Evolutionary conservation across 305 asterid genomes (phyloP).

Genomic region (Galium porrigens): DNA sequence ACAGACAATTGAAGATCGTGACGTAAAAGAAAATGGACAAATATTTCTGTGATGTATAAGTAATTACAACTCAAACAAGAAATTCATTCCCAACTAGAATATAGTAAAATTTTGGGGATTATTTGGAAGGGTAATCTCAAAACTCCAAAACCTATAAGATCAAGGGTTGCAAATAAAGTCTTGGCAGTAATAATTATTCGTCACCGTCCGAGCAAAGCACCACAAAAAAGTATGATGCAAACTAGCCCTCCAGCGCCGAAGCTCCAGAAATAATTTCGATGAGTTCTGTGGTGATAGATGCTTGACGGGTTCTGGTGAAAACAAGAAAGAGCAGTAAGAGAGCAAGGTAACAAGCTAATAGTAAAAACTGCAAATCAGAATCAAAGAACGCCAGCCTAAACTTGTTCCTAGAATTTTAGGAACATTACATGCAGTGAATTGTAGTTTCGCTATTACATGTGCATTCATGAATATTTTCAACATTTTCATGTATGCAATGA

Average conservation of each 20-base stretch:
- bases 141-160: conserved; percentile 9
- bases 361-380: neutral
- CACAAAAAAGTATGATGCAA: conserved; percentile 10
- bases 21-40: too few species aligned
- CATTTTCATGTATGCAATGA: too few species aligned
- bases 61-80: neutral
- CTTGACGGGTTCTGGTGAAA: conserved; percentile 82
- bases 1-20: too few species aligned
- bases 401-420: neutral
- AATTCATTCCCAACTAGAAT: conserved; percentile 9
- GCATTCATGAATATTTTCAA: too few species aligned
- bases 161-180: conserved; percentile 14
- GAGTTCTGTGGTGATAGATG: conserved; percentile 87
- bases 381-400: neutral
- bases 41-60: too few species aligned
- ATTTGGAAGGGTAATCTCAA: conserved; percentile 12
- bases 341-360: neutral
- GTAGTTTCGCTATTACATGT: neutral
- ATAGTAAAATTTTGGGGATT: conserved; percentile 15
- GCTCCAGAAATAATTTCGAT: conserved; percentile 97
- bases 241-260: conserved; percentile 65
- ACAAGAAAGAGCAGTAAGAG: conserved; percentile 7
- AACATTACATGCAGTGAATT: neutral
- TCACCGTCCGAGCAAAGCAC: conserved; percentile 20
- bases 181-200: conserved; percentile 20